phyloP scores from a whole-genome alignment of 345 rosid genomes.

The Aquilaria yunnanensis region DNA sequence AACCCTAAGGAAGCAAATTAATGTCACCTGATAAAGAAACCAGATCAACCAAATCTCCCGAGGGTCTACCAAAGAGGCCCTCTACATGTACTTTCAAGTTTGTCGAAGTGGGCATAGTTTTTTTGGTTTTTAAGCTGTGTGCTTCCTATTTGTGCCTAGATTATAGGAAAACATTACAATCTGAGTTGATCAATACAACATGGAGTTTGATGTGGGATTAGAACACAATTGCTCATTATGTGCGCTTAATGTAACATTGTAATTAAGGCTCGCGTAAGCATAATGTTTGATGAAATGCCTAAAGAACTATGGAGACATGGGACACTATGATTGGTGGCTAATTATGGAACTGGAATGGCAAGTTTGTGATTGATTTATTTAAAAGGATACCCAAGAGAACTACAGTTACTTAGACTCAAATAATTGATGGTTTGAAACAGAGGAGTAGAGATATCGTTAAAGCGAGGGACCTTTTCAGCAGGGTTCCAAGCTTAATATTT shows the following conservation, averaged over 20 bases:
- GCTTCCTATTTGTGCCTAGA: slow-evolving; percentile 27
- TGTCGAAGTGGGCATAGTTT: slow-evolving; percentile 45
- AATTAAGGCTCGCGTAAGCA: slow-evolving; percentile 23
- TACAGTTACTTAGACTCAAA: slow-evolving; percentile 63
- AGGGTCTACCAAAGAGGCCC: slow-evolving; percentile 37
- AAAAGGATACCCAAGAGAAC: slow-evolving; percentile 33
- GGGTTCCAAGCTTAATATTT: background rate
- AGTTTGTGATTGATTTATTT: slow-evolving; percentile 41
- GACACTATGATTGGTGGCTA: slow-evolving; percentile 70
- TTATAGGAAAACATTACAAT: slow-evolving; percentile 42
- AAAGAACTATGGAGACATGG: slow-evolving; percentile 59
- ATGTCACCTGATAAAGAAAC: slow-evolving; percentile 30
- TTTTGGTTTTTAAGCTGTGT: slow-evolving; percentile 53
- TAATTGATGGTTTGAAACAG: slow-evolving; percentile 53
- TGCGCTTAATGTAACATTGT: slow-evolving; percentile 34
- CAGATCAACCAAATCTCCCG: slow-evolving; percentile 16
- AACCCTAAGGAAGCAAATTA: slow-evolving; percentile 19
- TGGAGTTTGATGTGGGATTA: slow-evolving; percentile 32
- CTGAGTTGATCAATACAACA: slow-evolving; percentile 46
- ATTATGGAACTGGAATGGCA: slow-evolving; percentile 30
- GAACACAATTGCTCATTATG: slow-evolving; percentile 50
- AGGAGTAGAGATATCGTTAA: slow-evolving; percentile 36
- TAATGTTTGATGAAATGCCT: slow-evolving; percentile 64
- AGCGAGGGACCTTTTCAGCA: slow-evolving; percentile 55
- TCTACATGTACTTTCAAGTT: slow-evolving; percentile 31